phyloP scores from a whole-genome alignment of 345 rosid genomes.

The Citrus sp. region DNA sequence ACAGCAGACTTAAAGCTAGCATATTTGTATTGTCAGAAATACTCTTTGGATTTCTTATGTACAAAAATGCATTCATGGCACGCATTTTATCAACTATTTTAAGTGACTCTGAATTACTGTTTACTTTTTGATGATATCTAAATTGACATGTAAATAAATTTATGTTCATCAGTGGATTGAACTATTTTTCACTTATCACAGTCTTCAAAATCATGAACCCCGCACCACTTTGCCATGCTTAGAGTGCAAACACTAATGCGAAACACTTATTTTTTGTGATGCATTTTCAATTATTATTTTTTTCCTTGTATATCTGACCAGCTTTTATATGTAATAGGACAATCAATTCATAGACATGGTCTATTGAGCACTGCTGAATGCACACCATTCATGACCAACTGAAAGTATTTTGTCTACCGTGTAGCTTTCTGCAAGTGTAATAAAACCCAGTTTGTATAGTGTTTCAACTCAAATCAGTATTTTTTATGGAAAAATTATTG shows the following conservation, averaged over 20 bases:
- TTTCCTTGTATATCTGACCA: slow-evolving; percentile 11
- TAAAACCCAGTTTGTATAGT: slow-evolving; percentile 30
- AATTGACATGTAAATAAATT: too few species aligned
- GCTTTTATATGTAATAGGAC: slow-evolving; percentile 39
- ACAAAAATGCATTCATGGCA: not conserved
- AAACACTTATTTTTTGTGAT: not conserved
- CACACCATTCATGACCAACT: slow-evolving; percentile 51
- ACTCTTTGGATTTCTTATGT: not conserved
- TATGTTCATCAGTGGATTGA: too few species aligned
- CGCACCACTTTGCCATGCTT: too few species aligned
- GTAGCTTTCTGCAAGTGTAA: slow-evolving; percentile 14
- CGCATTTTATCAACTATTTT: too few species aligned
- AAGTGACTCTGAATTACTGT: too few species aligned
- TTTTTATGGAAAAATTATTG: not conserved
- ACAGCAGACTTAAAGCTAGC: too few species aligned
- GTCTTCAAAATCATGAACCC: too few species aligned
- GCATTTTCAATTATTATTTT: not conserved
- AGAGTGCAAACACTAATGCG: too few species aligned
- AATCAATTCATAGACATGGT: slow-evolving; percentile 81
- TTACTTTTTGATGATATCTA: too few species aligned
- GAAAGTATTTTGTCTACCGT: slow-evolving; percentile 21
- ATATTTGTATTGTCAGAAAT: not conserved
- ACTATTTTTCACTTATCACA: too few species aligned
- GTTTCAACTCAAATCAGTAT: not conserved
- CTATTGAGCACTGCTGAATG: slow-evolving; percentile 58